Base-by-base conservation (phyloP, 345 rosid genomes). In the Excoecaria agallocha region DNA sequence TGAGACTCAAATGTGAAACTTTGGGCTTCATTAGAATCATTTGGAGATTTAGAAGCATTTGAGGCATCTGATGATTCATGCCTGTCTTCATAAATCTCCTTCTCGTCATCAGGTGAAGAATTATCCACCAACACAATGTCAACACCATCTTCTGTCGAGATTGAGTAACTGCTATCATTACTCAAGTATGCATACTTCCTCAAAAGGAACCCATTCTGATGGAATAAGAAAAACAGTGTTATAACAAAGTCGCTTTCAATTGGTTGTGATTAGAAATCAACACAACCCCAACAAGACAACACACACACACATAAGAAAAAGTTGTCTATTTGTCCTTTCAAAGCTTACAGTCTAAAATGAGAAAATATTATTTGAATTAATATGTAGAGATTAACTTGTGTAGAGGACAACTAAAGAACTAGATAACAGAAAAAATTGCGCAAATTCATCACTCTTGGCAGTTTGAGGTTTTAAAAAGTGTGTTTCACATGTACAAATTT, bases 1-100 rank as follows among this genome's bases (percentile, higher is more conserved):
- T 95, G 98, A 46, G 96, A 90, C 89, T 95, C 99, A 73, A 95
- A 90, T 55, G 98, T 91, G 69, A 89, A 85, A 86, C 96, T 91
- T 78, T 77, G 88, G 63, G 74, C 71, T 69, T 72, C 65, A 74
- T 74, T 84, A 55, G 83, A 78, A 77, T 91, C 88, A 70, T 68
- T 71, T 77, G 82, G 86, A 61, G 76, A 60, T 52, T 74, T 22
- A 76, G 85, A 75, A 72, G 85, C 66, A 75, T 72, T 82, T 66
- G 84, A 74, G 30, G 52, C 52, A 65, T 80, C 85, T 17, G 83
- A 84, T 72, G 84, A 45, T 80, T 82, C 86, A 67, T 74, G 74
- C 72, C 69, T 72, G 59, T 78, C 73, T 59, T 82, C 86, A 70
- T 66, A 78, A 73, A 54, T 82, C 80, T 70, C 72, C 77, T 77